Base-by-base conservation (phyloP, 2,329 filamentous ascomycete species). In the Penicillium frequentans region DNA sequence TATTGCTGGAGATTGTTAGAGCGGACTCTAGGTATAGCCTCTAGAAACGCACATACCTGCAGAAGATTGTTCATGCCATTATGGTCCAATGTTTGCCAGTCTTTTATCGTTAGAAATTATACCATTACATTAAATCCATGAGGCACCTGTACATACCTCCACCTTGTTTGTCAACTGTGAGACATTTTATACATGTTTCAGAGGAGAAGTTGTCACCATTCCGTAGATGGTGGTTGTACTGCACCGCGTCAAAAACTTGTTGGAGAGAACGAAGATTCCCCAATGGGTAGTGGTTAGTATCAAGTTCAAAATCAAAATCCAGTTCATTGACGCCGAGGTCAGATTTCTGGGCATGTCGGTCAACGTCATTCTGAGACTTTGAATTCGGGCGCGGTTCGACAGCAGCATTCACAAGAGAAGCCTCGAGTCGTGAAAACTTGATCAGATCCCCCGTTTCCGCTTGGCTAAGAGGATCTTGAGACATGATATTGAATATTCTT, bases 241-340 rank as follows among this genome's bases (percentile, higher is more conserved):
- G 58, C 10, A 62, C 62, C 16, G 55, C 56, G 42, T 57, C 49
- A 29, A 64, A 64, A 9, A 64, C 56, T 33, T 64, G 57, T 23
- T 64, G 62, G 31, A 63, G 58, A 3, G 62, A 64, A 27, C 27
- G 49, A 24, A 63, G 54, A 45, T 52, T 37, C 19, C 49, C 46
- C 13, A 64, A 23, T 5, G 60, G 52, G 29, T 64, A 64, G 23
- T 63, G 21, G 2, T 19, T 29, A 5, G 26, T 46, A n/a, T 54
- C 43, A 2, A 64, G 23, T 3, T 46, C 26, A 33, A 56, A 63
- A 33, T 59, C 35, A 26, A 64, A 63, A 3, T 59, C 58, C 1
- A 63, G 46, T 31, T 63, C 60, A 24, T 61, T 59, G 3, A 54
- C 55, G 3, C 37, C 31, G 13, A 60, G 26, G 26, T 62, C 60